phyloP scores from a whole-genome alignment of 2,329 filamentous ascomycete genomes.

The Colletotrichum theobromicola region DNA sequence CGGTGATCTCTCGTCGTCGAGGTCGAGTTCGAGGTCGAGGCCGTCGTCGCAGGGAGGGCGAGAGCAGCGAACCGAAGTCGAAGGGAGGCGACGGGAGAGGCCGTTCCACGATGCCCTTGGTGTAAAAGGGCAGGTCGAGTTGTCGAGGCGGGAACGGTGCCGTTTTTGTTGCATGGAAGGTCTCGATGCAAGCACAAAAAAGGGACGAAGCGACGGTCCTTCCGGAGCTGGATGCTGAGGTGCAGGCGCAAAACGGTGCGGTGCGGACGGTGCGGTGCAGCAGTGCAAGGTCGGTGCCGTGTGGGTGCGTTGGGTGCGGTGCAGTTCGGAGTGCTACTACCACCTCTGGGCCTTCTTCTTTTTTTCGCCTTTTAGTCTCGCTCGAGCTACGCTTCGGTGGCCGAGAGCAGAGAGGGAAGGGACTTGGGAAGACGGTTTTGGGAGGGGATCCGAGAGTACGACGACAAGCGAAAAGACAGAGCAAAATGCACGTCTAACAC shows the following conservation, averaged over 20 bases:
- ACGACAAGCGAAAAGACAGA: neutral
- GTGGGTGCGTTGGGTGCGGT: neutral
- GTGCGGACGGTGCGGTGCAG: conserved; percentile 9
- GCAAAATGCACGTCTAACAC: neutral
- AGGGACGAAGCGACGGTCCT: neutral
- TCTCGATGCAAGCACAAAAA: neutral
- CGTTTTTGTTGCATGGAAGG: conserved; percentile 19
- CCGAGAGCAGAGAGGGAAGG: conserved; percentile 4
- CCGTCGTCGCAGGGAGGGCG: neutral
- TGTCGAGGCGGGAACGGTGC: conserved; percentile 6
- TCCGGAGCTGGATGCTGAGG: neutral
- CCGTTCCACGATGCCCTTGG: conserved; percentile 16
- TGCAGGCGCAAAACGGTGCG: neutral
- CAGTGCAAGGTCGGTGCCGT: conserved; percentile 13
- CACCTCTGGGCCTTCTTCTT: too few species aligned
- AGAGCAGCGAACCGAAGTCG: neutral
- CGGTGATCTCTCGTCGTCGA: neutral
- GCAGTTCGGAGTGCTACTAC: conserved; percentile 16
- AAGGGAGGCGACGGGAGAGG: neutral
- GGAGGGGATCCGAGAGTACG: conserved; percentile 15
- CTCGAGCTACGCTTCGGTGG: conserved; percentile 21
- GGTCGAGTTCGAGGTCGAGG: neutral
- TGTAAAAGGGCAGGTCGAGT: neutral
- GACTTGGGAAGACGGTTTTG: neutral
- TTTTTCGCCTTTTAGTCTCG: conserved; percentile 2